Evolutionary conservation across 2,329 filamentous ascomycete species (phyloP).

Genomic region (Nigrograna mackinnonii): DNA sequence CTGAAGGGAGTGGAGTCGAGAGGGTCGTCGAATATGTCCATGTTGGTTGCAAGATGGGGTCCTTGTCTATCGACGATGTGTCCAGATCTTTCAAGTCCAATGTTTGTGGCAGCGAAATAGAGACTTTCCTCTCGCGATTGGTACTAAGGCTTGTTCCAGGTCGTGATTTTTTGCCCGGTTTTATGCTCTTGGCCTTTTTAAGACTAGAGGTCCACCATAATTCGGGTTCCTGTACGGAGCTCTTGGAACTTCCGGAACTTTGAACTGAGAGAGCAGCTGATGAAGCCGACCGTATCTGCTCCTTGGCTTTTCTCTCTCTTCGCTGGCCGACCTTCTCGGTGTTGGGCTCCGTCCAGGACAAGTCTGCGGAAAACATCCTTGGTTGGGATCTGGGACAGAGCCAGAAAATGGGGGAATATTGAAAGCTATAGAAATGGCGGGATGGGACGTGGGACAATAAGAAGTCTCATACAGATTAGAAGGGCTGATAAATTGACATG

Average conservation of each 20-base stretch:
- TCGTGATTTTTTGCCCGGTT: slow-evolving; percentile 20
- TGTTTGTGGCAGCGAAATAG: slow-evolving; percentile 9
- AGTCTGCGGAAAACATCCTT: slow-evolving; percentile 43
- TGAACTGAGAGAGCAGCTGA: slow-evolving; percentile 24
- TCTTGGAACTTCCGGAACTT: slow-evolving; percentile 25
- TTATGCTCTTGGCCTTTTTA: slow-evolving; percentile 33
- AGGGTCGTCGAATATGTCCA: slow-evolving; percentile 35
- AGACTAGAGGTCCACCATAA: slow-evolving; percentile 36
- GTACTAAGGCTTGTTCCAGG: slow-evolving; percentile 22
- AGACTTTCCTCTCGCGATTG: slow-evolving; percentile 12
- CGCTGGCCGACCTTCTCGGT: slow-evolving; percentile 43
- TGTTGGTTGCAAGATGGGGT: slow-evolving; percentile 30
- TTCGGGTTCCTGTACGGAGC: slow-evolving; percentile 28
- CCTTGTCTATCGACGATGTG: slow-evolving; percentile 18
- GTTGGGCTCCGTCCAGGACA: slow-evolving; percentile 37
- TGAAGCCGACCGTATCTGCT: slow-evolving; percentile 24
- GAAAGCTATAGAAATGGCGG: slow-evolving; percentile 3
- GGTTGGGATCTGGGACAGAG: slow-evolving; percentile 2
- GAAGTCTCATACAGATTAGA: slow-evolving; percentile 17
- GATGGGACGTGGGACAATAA: slow-evolving; percentile 14
- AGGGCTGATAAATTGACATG: slow-evolving; percentile 18
- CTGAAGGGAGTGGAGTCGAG: slow-evolving; percentile 34
- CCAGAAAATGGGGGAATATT: not conserved
- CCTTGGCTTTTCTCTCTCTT: slow-evolving; percentile 37
- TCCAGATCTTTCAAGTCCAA: slow-evolving; percentile 7